phyloP scores from a whole-genome alignment of 1,284 basidiomycete species.

The Melanopsichium pennsylvanicum region DNA sequence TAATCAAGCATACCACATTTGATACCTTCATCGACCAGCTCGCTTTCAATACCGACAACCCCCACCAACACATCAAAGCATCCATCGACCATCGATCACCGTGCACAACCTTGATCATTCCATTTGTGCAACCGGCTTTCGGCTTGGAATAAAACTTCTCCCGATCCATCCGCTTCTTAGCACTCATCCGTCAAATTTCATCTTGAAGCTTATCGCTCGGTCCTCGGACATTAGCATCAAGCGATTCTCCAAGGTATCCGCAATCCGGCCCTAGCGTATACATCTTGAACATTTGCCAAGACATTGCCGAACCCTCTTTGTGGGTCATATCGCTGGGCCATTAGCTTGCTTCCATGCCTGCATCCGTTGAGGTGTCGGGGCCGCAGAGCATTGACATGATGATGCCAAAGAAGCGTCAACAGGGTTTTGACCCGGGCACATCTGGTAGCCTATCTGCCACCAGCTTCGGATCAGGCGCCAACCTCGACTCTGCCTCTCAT shows the following conservation, averaged over 20 bases:
- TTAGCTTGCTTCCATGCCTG: slow-evolving; percentile 16
- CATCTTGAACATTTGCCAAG: not conserved
- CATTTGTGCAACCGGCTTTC: slow-evolving; percentile 1
- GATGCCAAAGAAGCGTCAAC: slow-evolving; percentile 51
- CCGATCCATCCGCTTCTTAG: not conserved
- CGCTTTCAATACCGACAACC: not conserved
- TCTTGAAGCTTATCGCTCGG: not conserved
- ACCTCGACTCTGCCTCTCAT: slow-evolving; percentile 1
- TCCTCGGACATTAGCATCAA: not conserved
- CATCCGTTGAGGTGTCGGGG: slow-evolving; percentile 26
- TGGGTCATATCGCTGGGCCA: not conserved
- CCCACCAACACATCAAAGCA: not conserved
- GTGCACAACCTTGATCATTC: not conserved
- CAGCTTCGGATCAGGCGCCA: slow-evolving; percentile 13
- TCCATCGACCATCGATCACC: slow-evolving; percentile 5
- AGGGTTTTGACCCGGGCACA: slow-evolving; percentile 39
- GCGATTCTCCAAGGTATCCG: slow-evolving; percentile 3
- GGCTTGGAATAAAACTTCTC: slow-evolving; percentile 9
- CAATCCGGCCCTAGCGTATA: not conserved
- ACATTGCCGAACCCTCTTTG: not conserved
- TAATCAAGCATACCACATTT: too few relatives aligned
- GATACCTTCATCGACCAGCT: not conserved
- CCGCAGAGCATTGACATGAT: slow-evolving; percentile 41
- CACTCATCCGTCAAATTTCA: not conserved
- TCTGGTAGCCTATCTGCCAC: slow-evolving; percentile 5